Conservation (phyloP, 2,329 filamentous ascomycete species). For the Cylindrodendrum hubeiense region DNA sequence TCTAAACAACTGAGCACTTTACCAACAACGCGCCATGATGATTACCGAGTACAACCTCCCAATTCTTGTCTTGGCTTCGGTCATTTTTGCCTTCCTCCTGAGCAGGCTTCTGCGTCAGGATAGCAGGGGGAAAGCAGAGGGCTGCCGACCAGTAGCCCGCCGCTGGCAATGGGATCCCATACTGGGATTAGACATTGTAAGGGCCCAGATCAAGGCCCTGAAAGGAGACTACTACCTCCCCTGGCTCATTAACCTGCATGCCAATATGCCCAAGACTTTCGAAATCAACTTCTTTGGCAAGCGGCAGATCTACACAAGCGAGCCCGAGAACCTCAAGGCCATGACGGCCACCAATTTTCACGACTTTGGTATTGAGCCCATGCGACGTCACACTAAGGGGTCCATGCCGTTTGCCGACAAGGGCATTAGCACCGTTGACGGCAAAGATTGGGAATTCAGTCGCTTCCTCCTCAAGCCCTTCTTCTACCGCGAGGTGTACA, state of each 20-base stretch:
- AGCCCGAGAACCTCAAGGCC: conserved; percentile 37
- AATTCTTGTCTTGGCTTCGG: conserved; percentile 4
- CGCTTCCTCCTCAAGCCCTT: conserved; percentile 36
- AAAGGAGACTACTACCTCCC: conserved; percentile 33
- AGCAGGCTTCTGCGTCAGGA: conserved; percentile 16
- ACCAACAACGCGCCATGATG: background rate
- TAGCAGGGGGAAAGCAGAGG: conserved; percentile 8
- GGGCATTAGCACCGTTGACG: conserved; percentile 31
- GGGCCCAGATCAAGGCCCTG: conserved; percentile 32
- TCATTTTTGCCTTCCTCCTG: conserved; percentile 9
- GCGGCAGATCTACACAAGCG: conserved; percentile 35
- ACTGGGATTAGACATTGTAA: conserved; percentile 34
- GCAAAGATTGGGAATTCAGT: conserved; percentile 36
- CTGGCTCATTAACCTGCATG: conserved; percentile 35
- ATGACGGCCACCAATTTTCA: conserved; percentile 38
- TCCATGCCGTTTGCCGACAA: conserved; percentile 35
- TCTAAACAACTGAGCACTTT: background rate
- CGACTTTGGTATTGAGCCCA: conserved; percentile 37
- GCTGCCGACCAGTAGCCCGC: conserved; percentile 22
- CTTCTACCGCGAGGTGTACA: conserved; percentile 37
- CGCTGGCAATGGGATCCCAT: conserved; percentile 32
- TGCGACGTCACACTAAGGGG: conserved; percentile 32
- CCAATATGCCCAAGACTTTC: conserved; percentile 35
- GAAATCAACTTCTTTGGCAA: conserved; percentile 36
- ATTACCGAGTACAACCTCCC: conserved; percentile 9